Percentiles rank a stretch among this genome's conserved stretches.
Evolutionary conservation across 169 alveolate species (phyloP).

Genomic region (Cryptosporidium felis): DNA sequence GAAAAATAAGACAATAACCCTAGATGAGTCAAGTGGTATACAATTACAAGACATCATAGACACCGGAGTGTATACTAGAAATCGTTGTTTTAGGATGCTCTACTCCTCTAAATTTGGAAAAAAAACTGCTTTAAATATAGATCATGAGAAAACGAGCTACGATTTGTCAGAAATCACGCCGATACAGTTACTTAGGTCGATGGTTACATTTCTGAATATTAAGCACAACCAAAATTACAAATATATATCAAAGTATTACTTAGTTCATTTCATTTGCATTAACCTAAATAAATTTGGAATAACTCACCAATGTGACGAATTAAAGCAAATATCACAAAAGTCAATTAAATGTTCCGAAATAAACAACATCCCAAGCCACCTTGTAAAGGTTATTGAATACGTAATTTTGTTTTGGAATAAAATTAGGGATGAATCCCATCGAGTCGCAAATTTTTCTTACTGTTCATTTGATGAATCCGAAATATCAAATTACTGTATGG

Average conservation of each 20-base stretch:
- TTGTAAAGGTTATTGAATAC: conserved; percentile 13
- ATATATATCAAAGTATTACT: not conserved
- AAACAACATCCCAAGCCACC: conserved; percentile 15
- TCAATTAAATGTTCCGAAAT: too few relatives aligned
- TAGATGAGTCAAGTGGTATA: not conserved
- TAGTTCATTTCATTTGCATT: not conserved
- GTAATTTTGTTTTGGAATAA: conserved; percentile 34
- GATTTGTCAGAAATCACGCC: not conserved
- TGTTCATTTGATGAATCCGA: not conserved
- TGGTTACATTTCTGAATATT: conserved; percentile 53
- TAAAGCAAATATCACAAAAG: too few relatives aligned
- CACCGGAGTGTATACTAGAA: conserved; percentile 68
- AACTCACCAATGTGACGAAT: too few relatives aligned
- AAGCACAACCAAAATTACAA: not conserved
- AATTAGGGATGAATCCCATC: not conserved
- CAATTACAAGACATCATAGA: conserved; percentile 55
- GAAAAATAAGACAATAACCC: not conserved
- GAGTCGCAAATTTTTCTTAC: not conserved
- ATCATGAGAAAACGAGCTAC: not conserved
- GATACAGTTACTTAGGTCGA: conserved; percentile 21
- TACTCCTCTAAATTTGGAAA: conserved; percentile 69
- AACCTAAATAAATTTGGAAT: not conserved
- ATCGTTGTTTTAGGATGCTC: conserved; percentile 73
- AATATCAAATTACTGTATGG: not conserved
- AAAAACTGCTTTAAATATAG: conserved; percentile 13